Percentiles rank a stretch among this genome's conserved stretches.
Conservation (phyloP, 2,329 filamentous ascomycete species). For the Curvularia hawaiiensis region DNA sequence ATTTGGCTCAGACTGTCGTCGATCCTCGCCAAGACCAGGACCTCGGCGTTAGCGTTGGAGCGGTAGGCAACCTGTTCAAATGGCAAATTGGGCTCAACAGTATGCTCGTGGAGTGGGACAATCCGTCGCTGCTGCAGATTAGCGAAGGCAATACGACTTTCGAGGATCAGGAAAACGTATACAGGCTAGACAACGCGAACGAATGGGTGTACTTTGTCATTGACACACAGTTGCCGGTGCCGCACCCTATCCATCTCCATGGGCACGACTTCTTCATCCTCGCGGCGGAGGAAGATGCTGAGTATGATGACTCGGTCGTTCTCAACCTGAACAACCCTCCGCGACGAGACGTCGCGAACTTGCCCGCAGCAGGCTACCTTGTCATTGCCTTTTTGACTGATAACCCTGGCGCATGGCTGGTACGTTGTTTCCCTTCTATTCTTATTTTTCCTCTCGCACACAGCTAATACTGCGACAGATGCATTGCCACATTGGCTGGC, state of each 20-base stretch:
- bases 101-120: conserved; percentile 46
- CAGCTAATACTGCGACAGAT: conserved; percentile 13
- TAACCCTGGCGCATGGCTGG: conserved; percentile 45
- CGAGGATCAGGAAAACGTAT: conserved; percentile 36
- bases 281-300: conserved; percentile 30
- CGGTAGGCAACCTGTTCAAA: conserved; percentile 44
- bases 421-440: too few species aligned
- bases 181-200: conserved; percentile 28
- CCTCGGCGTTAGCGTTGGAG: conserved; percentile 38
- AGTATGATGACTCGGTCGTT: conserved; percentile 17
- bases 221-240: conserved; percentile 43
- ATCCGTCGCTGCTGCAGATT: conserved; percentile 48
- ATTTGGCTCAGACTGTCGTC: conserved; percentile 43
- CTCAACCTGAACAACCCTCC: conserved; percentile 41
- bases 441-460: too few species aligned
- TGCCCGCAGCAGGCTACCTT: conserved; percentile 40
- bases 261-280: conserved; percentile 26
- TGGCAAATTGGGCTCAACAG: conserved; percentile 50
- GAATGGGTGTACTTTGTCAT: conserved; percentile 51
- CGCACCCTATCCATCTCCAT: conserved; percentile 41
- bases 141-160: conserved; percentile 41
- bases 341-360: conserved; percentile 39
- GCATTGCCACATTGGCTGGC: conserved; percentile 48
- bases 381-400: conserved; percentile 45
- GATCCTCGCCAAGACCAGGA: conserved; percentile 21